phyloP scores from a whole-genome alignment of 148 eudicot genomes.

The Rhododendron henanense region DNA sequence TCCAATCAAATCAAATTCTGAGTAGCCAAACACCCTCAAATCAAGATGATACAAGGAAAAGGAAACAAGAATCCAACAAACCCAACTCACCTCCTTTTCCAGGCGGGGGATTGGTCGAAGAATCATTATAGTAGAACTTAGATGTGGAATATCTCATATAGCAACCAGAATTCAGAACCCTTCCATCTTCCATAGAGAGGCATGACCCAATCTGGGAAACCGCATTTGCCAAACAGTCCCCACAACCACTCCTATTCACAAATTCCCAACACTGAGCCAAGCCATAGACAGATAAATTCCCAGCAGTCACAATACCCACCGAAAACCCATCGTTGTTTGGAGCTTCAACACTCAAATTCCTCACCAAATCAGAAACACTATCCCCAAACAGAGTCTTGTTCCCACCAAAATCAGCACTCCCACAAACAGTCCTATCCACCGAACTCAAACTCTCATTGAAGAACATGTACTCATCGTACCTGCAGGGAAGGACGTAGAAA shows the following conservation, averaged over 20 bases:
- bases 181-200: slow-evolving; percentile 31
- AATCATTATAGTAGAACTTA: slow-evolving; percentile 27
- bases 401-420: slow-evolving; percentile 17
- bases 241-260: slow-evolving; percentile 36
- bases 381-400: slow-evolving; percentile 23
- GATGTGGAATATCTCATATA: slow-evolving; percentile 42
- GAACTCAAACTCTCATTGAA: slow-evolving; percentile 24
- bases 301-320: slow-evolving; percentile 18
- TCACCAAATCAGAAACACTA: slow-evolving; percentile 20
- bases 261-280: slow-evolving; percentile 56
- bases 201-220: slow-evolving; percentile 23
- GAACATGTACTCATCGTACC: slow-evolving; percentile 30
- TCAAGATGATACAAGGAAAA: no score
- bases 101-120: neutral
- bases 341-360: slow-evolving; percentile 27
- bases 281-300: slow-evolving; percentile 36
- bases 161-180: slow-evolving; percentile 49
- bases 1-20: neutral
- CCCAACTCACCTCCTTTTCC: slow-evolving; percentile 21
- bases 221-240: slow-evolving; percentile 34
- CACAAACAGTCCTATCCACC: slow-evolving; percentile 26
- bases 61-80: neutral
- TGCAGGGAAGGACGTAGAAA: neutral
- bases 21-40: neutral
- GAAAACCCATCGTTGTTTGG: slow-evolving; percentile 26